Evolutionary conservation across 306 rosid species (phyloP), one percentile per base, ranked within the genome.

Genomic region (Cucurbita moschata): DNA sequence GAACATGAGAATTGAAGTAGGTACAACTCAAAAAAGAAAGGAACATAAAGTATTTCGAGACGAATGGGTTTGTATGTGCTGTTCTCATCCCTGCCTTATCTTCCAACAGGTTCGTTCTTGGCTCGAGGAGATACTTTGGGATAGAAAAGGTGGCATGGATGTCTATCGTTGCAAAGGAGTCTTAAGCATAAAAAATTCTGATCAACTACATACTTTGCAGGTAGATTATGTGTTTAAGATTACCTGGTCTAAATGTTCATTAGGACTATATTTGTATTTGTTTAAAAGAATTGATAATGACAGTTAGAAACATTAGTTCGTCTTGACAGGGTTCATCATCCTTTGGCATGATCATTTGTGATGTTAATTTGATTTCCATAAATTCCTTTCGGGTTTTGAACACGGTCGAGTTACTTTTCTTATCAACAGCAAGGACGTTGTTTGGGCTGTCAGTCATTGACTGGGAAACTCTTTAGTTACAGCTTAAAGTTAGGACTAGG

Each of bases 101-200:
- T 66, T 40, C 50, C 40, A 66, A 59, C 75, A 94, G 98, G 89
- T 83, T 49, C 88, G 92, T 40, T 10, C 77, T 70, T 90, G 97
- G 98, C 85, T 94, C 54, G 98, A 94, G 87, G 97, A 94, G 84
- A 86, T 94, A 81, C 95, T 90, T 56, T 94, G 98, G 98, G 98
- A 94, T 52, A 94, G 89, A 90, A 94, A 94, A 83, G 75, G 80
- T 68, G 95, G 83, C 78, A 87, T 94, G 94, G 96, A 94, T 66
- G 92, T 89, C 35, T 94, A 90, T 79, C 98, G 98, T 55, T 89
- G 96, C 85, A 94, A 90, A 72, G 97, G 98, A 81, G 81, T 94
- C 71, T 76, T 90, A 61, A 85, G 85, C 43, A 46, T 85, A 61
- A 80, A 79, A 71, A 89, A 83, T 79, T 89, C 91, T 79, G 84